Base-by-base conservation (phyloP, 2,329 filamentous ascomycete species). In the Arthrobotrys sinensis region DNA sequence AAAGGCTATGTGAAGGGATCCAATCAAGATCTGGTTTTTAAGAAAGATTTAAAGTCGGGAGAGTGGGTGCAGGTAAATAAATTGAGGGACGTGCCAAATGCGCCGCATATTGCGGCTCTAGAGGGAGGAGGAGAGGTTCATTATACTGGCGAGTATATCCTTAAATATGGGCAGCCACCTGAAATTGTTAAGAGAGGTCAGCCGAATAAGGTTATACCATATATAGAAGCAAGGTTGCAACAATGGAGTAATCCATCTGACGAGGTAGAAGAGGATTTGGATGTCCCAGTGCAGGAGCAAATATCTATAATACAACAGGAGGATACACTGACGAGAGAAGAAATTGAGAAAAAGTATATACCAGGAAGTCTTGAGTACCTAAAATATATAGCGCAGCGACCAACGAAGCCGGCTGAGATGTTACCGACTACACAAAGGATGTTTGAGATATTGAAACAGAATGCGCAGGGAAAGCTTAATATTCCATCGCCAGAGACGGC, bases 1-100 rank as follows among this genome's bases (percentile, higher is more conserved):
- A n/a, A 36, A 36, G 48, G 36, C 8, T 65, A 48, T 34, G 55
- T 3, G 0, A 19, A 6, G 12, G 50, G 65, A 8, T 32, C 48
- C 1, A 21, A 34, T 4, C 24, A 62, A 3, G 55, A 76, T 52
- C 48, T 50, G 36, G 38, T 57, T 3, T 76, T 69, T 21, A n/a
- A n/a, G 55, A 48, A n/a, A 10, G 16, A 57, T 1, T 11, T 1
- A 2, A 1, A 1, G 10, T 8, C 28, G 2, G 28, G 52, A 6
- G 12, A 32, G 21, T 73, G 69, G 69, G 16, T 11, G 16, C 6
- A 38, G n/a, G 60, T 40, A 2, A 34, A 24, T 5, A 24, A 34
- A 12, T 21, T 76, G 21, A 64, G 38, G 10, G 71, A 63, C 28
- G 45, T 45, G 10, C 71, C 71, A 11, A 52, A 52, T 14, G 40